These are phyloP conservation scores for Leccinum pellstonianum DNA, from an alignment of 768 basidiomycete genomes.

Conservation along the genomic window DNA sequence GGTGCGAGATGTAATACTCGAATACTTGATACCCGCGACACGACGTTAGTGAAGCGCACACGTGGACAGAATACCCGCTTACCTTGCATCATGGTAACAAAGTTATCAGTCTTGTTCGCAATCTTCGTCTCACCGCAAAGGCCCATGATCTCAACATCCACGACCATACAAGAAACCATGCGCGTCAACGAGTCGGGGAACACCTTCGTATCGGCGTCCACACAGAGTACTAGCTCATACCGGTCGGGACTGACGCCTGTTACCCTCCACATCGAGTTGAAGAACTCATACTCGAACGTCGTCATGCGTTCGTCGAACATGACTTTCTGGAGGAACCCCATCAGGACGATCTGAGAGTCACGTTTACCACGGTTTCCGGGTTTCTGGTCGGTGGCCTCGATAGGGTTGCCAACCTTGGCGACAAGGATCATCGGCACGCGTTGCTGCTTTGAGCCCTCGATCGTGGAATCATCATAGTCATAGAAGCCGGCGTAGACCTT, in stretches of 20 bases:
- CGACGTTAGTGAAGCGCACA: conserved; percentile 8
- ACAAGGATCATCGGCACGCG: conserved; percentile 95
- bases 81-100: conserved; percentile 99
- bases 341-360: conserved; percentile 95
- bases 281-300: conserved; percentile 99
- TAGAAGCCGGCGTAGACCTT: conserved; percentile 99
- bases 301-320: conserved; percentile 99
- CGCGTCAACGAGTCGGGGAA: conserved; percentile 97
- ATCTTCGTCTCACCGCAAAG: conserved; percentile 99
- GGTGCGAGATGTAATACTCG: conserved; percentile 99
- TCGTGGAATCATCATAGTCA: conserved; percentile 86
- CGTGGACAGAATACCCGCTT: conserved; percentile 28
- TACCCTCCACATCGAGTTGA: conserved; percentile 95
- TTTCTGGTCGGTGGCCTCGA: conserved; percentile 85
- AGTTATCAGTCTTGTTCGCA: conserved; percentile 97
- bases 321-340: conserved; percentile 98
- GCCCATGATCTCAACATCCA: conserved; percentile 98
- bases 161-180: conserved; percentile 95
- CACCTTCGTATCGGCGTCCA: conserved; percentile 97
- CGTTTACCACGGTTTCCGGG: conserved; percentile 99
- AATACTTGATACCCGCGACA: conserved; percentile 60
- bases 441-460: conserved; percentile 92
- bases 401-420: conserved; percentile 92
- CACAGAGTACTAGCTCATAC: conserved; percentile 93
- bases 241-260: conserved; percentile 95